Conservation (phyloP, 1,284 basidiomycete genomes). For the Apiotrichum siamense region DNA sequence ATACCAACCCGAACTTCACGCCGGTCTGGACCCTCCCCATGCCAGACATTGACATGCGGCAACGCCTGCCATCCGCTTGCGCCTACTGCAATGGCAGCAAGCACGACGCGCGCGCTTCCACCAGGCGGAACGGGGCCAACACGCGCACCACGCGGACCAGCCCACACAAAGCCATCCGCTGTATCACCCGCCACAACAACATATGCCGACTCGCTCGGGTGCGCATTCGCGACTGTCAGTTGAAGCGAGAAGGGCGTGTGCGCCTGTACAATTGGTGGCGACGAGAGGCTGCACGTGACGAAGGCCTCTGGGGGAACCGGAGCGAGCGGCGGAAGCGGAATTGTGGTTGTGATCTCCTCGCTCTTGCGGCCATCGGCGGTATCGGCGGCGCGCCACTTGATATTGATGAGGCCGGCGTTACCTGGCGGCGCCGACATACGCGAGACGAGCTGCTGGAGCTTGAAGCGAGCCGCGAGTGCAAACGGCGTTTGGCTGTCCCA, state of each 20-base stretch:
- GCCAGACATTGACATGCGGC: constrained; percentile 32
- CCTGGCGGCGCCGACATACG: neutral
- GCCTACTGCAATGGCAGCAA: constrained; percentile 28
- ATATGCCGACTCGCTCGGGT: constrained; percentile 26
- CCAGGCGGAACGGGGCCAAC: constrained; percentile 27
- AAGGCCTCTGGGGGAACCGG: constrained; percentile 29
- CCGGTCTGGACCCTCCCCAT: constrained; percentile 27
- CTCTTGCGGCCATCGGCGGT: neutral
- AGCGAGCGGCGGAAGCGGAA: constrained; percentile 26
- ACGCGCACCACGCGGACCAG: constrained; percentile 25
- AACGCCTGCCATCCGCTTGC: constrained; percentile 29
- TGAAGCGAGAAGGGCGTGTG: constrained; percentile 30
- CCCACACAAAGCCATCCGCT: constrained; percentile 42
- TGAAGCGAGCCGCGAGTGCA: constrained; percentile 22
- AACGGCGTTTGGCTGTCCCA: constrained; percentile 19
- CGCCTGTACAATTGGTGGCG: constrained; percentile 17
- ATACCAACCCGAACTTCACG: constrained; percentile 27
- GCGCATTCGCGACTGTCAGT: constrained; percentile 35
- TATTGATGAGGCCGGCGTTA: neutral
- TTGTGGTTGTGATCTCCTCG: neutral
- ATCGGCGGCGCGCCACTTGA: constrained; percentile 12
- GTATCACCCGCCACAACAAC: constrained; percentile 33
- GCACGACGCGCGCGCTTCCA: constrained; percentile 9
- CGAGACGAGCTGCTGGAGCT: neutral
- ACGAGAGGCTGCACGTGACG: constrained; percentile 22